Evolutionary conservation across 1,284 basidiomycete genomes (phyloP).

Genomic region (Phaffia rhodozyma): DNA sequence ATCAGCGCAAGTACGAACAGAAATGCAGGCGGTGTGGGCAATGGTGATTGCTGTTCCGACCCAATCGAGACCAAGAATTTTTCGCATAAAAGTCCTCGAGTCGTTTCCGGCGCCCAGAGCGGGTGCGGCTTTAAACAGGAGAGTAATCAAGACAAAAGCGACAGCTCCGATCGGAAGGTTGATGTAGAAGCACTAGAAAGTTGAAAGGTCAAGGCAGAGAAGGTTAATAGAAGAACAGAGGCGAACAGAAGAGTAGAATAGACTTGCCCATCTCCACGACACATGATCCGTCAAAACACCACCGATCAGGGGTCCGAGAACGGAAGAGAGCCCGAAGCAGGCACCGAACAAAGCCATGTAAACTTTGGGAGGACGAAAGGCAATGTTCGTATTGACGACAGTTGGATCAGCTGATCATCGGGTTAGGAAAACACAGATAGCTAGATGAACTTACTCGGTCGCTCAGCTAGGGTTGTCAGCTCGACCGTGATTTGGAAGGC

Average conservation of each 20-base stretch:
- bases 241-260: background rate
- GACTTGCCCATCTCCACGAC: slow-evolving; percentile 29
- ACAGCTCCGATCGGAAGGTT: slow-evolving; percentile 30
- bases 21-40: slow-evolving; percentile 27
- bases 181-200: slow-evolving; percentile 34
- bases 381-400: background rate
- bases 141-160: slow-evolving; percentile 14
- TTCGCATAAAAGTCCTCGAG: slow-evolving; percentile 18
- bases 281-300: slow-evolving; percentile 39
- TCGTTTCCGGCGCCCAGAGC: slow-evolving; percentile 27
- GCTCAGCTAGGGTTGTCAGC: slow-evolving; percentile 29
- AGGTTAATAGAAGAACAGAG: background rate
- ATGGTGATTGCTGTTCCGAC: slow-evolving; percentile 29
- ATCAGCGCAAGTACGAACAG: slow-evolving; percentile 30
- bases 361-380: background rate
- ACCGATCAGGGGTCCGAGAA: slow-evolving; percentile 37
- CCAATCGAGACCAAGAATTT: slow-evolving; percentile 32
- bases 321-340: slow-evolving; percentile 26
- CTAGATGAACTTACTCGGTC: slow-evolving; percentile 26
- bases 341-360: slow-evolving; percentile 21
- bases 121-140: slow-evolving; percentile 25
- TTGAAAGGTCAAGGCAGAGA: background rate
- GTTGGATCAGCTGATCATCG: slow-evolving; percentile 19
- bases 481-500: slow-evolving; percentile 34
- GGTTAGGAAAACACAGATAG: slow-evolving; percentile 20